Evolutionary conservation across 441 rosid genomes (phyloP).

Genomic region (Metrosideros polymorpha): DNA sequence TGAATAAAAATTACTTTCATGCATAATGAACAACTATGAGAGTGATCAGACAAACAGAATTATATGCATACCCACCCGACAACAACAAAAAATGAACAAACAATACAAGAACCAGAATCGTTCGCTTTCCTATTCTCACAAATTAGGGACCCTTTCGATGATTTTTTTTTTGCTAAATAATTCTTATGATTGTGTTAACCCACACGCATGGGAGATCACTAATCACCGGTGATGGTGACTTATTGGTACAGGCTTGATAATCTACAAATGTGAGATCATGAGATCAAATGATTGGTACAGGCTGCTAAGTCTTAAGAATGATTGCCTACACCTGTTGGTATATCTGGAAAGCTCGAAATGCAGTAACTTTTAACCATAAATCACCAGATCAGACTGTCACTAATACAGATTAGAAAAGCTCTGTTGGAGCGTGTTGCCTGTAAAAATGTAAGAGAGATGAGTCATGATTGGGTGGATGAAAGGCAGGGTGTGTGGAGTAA

Average conservation of each 20-base stretch:
- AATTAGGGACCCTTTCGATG: not conserved
- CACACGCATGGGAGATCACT: not conserved
- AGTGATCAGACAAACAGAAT: no score
- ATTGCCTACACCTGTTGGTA: not conserved
- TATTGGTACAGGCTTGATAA: not conserved
- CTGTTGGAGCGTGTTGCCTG: not conserved
- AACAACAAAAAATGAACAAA: not conserved
- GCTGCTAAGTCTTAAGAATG: not conserved
- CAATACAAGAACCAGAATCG: not conserved
- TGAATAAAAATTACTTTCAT: no score
- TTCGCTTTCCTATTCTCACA: not conserved
- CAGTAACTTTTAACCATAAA: not conserved
- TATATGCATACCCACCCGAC: not conserved
- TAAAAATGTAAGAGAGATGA: not conserved
- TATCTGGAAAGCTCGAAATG: not conserved
- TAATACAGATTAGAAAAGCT: not conserved
- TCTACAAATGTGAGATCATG: not conserved
- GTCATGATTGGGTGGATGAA: accelerated
- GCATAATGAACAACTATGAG: no score
- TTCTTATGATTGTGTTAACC: not conserved
- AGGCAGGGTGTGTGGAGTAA: no score
- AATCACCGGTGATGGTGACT: not conserved
- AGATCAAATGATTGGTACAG: not conserved
- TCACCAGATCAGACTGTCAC: not conserved
- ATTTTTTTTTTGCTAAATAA: not conserved